Evolutionary conservation across 1,284 basidiomycete species (phyloP).

Genomic region (Thecaphora frezii): DNA sequence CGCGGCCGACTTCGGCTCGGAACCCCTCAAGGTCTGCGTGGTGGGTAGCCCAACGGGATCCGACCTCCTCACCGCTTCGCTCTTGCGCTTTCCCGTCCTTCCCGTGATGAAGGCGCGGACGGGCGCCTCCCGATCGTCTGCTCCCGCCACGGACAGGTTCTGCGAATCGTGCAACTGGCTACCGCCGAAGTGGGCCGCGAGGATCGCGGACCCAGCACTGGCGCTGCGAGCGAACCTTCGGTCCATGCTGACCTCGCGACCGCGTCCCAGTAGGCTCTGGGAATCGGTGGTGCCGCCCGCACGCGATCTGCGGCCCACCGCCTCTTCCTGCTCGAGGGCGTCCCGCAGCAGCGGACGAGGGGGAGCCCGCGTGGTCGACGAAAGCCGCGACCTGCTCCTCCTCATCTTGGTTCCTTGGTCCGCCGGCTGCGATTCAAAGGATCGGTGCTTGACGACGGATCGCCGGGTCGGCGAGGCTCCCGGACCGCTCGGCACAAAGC

Average conservation of each 20-base stretch:
- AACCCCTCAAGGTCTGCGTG: not conserved
- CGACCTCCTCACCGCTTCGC: not conserved
- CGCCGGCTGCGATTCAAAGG: not conserved
- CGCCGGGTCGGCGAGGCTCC: slow-evolving; percentile 19
- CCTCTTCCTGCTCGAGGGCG: slow-evolving; percentile 30
- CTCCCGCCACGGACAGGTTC: no score
- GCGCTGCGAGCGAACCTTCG: slow-evolving; percentile 26
- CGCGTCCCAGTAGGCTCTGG: slow-evolving; percentile 11
- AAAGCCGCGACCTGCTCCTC: not conserved
- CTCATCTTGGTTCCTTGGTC: slow-evolving; percentile 3
- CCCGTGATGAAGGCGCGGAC: not conserved
- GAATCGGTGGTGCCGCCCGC: slow-evolving; percentile 9
- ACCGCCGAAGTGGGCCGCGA: not conserved
- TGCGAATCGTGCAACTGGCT: not conserved
- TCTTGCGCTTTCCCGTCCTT: not conserved
- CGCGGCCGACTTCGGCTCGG: not conserved
- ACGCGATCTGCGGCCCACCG: slow-evolving; percentile 11
- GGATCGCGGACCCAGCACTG: slow-evolving; percentile 12
- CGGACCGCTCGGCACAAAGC: slow-evolving; percentile 42
- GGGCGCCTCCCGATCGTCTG: not conserved
- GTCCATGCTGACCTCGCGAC: slow-evolving; percentile 33
- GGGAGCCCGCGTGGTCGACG: not conserved
- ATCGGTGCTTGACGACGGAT: not conserved
- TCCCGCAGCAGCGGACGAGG: slow-evolving; percentile 10
- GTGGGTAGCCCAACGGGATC: not conserved